Conservation (phyloP, 2,329 filamentous ascomycete genomes). For the Colletotrichum graminicola region DNA sequence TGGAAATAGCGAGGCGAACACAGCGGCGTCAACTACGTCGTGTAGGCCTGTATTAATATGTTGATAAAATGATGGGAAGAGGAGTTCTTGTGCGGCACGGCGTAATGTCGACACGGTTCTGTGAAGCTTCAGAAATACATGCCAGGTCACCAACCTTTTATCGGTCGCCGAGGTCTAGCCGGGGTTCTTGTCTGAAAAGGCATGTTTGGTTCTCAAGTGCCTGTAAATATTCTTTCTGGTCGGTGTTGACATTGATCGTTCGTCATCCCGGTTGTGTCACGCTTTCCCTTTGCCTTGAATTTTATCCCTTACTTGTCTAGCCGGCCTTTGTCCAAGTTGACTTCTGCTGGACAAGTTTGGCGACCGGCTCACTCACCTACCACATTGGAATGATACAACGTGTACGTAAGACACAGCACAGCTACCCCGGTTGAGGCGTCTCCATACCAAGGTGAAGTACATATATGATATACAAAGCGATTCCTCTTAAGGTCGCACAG, state of each 20-base stretch:
- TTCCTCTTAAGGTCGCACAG: too few species aligned
- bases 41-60: constrained; percentile 40
- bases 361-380: neutral
- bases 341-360: neutral
- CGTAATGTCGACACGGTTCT: neutral
- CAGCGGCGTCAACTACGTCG: constrained; percentile 36
- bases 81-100: constrained; percentile 7
- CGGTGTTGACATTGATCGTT: neutral
- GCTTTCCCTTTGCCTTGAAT: neutral
- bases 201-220: neutral
- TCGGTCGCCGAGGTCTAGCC: constrained; percentile 1
- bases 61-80: constrained; percentile 6
- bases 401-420: constrained; percentile 22
- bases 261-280: neutral
- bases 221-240: neutral
- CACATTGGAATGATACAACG: constrained; percentile 25
- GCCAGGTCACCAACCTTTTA: constrained; percentile 20
- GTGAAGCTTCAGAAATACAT: constrained; percentile 18
- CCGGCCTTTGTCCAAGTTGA: constrained; percentile 13
- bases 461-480: too few species aligned
- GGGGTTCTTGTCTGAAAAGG: neutral
- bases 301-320: constrained; percentile 1
- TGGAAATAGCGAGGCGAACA: constrained; percentile 30
- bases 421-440: constrained; percentile 12
- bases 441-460: neutral